A percentile compares a stretch with the other conserved stretches of the same genome.
These are phyloP conservation scores for Aspergillus pseudotamarii DNA, from an alignment of 2,329 filamentous ascomycete genomes.

Conservation along the genomic window DNA sequence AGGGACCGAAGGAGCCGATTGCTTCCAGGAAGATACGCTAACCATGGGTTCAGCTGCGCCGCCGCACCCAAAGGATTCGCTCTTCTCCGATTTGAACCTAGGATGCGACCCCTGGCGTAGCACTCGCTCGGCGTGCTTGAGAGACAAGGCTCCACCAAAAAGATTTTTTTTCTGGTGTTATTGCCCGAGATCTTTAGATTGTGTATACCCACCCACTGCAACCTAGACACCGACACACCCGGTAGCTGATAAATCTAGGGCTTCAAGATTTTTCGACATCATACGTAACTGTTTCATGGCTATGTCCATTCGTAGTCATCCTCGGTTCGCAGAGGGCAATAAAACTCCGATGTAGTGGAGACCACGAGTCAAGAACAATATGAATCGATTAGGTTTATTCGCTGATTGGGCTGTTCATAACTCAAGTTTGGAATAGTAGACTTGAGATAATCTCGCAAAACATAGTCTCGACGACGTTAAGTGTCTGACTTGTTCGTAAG, in stretches of 20 bases:
- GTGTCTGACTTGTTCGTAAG: not conserved
- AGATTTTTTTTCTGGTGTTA: not conserved
- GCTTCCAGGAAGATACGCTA: slow-evolving; percentile 3
- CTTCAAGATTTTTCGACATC: not conserved
- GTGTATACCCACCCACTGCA: not conserved
- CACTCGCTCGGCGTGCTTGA: not conserved
- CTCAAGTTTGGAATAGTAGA: not conserved
- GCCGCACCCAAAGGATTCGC: slow-evolving; percentile 5
- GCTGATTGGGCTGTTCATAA: not conserved
- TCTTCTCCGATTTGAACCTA: slow-evolving; percentile 1
- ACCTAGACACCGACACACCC: not conserved
- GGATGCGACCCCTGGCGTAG: not conserved
- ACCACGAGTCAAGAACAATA: not conserved
- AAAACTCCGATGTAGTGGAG: not conserved
- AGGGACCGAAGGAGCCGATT: not conserved
- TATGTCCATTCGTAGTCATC: not conserved
- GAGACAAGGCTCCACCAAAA: not conserved
- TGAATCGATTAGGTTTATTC: not conserved
- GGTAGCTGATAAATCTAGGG: not conserved
- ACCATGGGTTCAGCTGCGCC: slow-evolving; percentile 6
- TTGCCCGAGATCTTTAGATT: not conserved
- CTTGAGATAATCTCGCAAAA: not conserved
- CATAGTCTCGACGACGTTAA: not conserved
- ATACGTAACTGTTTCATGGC: not conserved
- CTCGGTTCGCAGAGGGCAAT: not conserved